These are phyloP conservation scores for Spongospora subterranea DNA, from an alignment of 208 protist species.

Conservation along the genomic window DNA sequence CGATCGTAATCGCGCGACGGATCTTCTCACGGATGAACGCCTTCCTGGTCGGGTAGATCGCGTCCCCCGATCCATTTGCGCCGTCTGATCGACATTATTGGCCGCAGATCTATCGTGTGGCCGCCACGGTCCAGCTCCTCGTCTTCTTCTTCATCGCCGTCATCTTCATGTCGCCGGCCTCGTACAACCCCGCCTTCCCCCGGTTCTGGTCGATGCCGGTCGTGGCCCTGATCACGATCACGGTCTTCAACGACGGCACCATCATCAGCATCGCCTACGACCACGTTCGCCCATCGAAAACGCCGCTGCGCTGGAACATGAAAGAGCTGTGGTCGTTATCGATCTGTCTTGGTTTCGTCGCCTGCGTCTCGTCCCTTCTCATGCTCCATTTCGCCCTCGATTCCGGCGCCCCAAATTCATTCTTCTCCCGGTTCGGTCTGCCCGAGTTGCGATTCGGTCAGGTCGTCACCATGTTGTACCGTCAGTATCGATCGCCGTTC, in stretches of 20 bases:
- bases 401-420: not conserved
- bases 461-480: conserved; percentile 19
- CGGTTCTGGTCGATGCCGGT: conserved; percentile 42
- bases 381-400: not conserved
- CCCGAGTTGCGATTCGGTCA: not conserved
- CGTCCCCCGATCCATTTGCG: not conserved
- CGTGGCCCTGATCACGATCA: conserved; percentile 30
- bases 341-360: not conserved
- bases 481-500: not conserved
- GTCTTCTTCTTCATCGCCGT: conserved; percentile 59
- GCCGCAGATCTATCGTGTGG: conserved; percentile 23
- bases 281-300: not conserved
- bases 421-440: not conserved
- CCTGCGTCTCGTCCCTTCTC: conserved; percentile 40
- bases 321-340: not conserved
- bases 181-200: conserved; percentile 7
- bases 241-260: not conserved
- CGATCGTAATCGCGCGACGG: not conserved
- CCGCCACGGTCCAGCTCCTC: conserved; percentile 59
- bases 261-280: conserved; percentile 35
- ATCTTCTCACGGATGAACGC: conserved; percentile 26
- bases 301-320: conserved; percentile 15
- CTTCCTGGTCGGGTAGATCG: no score
- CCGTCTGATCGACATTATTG: not conserved
- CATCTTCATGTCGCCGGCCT: conserved; percentile 13